A percentile compares a stretch with the other conserved stretches of the same genome.
These are phyloP conservation scores for Penicillium crystallinum DNA, from an alignment of 495 filamentous ascomycete species.

Conservation along the genomic window DNA sequence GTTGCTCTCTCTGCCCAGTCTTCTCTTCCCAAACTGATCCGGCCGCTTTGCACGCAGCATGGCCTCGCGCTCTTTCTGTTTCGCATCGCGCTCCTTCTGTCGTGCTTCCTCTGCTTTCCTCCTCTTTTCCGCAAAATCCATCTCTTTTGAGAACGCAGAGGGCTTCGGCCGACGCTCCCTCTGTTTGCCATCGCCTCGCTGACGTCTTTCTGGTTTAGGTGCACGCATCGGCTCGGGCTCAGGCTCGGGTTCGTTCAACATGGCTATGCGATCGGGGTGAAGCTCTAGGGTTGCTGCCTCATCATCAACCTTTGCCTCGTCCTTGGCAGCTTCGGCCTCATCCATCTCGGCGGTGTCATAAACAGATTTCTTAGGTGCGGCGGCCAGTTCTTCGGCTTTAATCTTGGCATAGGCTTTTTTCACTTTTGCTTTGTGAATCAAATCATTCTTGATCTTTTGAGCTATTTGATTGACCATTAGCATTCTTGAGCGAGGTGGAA, in stretches of 20 bases:
- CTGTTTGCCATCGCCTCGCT: slow-evolving; percentile 14
- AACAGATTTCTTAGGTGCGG: slow-evolving; percentile 26
- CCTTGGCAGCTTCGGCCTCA: slow-evolving; percentile 16
- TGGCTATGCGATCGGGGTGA: slow-evolving; percentile 68
- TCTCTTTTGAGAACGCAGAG: slow-evolving; percentile 71
- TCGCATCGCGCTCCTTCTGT: slow-evolving; percentile 50
- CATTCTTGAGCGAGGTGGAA: too few relatives aligned
- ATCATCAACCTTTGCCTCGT: slow-evolving; percentile 11
- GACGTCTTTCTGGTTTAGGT: slow-evolving; percentile 18
- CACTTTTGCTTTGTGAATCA: slow-evolving; percentile 91
- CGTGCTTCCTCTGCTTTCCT: slow-evolving; percentile 60
- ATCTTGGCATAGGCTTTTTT: slow-evolving; percentile 91
- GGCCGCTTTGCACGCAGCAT: slow-evolving; percentile 73
- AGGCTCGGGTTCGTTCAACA: slow-evolving; percentile 51
- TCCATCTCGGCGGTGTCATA: slow-evolving; percentile 28
- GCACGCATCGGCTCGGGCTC: slow-evolving; percentile 18
- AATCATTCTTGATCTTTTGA: slow-evolving; percentile 82
- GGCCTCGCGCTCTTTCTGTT: slow-evolving; percentile 58
- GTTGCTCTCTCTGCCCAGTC: slow-evolving; percentile 80
- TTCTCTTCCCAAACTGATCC: slow-evolving; percentile 73
- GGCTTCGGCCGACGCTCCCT: slow-evolving; percentile 49
- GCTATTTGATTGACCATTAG: slow-evolving; percentile 45
- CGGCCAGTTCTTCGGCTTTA: slow-evolving; percentile 53
- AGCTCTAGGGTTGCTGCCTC: slow-evolving; percentile 47
- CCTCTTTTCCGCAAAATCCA: slow-evolving; percentile 61